phyloP scores from a whole-genome alignment of 305 asterid species.

The Fraxinus platypoda region DNA sequence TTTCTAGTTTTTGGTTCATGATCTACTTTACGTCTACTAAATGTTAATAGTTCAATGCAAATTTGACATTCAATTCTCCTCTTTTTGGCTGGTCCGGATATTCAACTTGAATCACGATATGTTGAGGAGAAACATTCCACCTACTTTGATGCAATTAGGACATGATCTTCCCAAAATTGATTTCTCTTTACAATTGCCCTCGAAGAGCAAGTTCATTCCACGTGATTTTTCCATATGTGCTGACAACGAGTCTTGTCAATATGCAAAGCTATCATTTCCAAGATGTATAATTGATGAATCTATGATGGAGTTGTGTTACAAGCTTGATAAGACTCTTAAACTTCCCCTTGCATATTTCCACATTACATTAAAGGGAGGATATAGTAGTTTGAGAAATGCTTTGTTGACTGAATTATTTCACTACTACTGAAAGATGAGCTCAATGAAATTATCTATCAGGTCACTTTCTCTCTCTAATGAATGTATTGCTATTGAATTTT shows the following conservation, averaged over 20 bases:
- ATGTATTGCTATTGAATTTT: conserved; percentile 8
- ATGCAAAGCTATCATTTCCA: conserved; percentile 48
- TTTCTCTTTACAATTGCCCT: conserved; percentile 64
- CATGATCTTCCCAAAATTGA: conserved; percentile 68
- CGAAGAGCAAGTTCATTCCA: conserved; percentile 83
- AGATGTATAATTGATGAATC: conserved; percentile 79
- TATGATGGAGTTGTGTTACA: conserved; percentile 84
- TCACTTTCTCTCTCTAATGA: conserved; percentile 26
- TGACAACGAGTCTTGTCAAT: conserved; percentile 40
- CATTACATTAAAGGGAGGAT: conserved; percentile 71
- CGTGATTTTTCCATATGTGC: conserved; percentile 67
- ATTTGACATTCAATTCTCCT: background rate
- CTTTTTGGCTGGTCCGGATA: background rate
- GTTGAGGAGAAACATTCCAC: background rate
- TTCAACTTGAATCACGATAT: background rate
- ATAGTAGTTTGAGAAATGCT: conserved; percentile 60
- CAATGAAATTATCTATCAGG: conserved; percentile 93
- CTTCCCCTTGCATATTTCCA: conserved; percentile 92
- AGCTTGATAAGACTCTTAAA: conserved; percentile 71
- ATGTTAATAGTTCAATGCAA: background rate
- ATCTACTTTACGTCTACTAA: background rate
- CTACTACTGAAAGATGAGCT: conserved; percentile 87
- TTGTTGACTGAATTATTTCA: conserved; percentile 69
- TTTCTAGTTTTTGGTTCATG: background rate
- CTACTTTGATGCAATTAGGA: conserved; percentile 1